phyloP scores from a whole-genome alignment of 2,329 filamentous ascomycete genomes.

The Aspergillus udagawae region DNA sequence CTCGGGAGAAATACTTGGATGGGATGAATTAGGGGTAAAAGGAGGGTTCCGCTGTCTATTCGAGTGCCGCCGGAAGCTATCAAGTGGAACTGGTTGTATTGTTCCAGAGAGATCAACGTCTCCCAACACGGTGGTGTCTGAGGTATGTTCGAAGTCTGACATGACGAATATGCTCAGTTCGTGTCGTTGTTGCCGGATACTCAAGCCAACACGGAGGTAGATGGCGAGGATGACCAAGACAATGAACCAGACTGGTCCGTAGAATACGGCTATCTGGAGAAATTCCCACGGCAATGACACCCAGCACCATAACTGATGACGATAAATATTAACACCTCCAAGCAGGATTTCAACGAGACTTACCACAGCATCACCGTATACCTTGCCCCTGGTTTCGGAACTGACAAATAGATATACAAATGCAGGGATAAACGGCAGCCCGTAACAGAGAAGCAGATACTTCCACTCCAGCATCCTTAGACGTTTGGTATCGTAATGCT shows the following conservation, averaged over 20 bases:
- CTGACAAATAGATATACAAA: constrained; percentile 61
- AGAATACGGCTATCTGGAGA: constrained; percentile 68
- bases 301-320: constrained; percentile 64
- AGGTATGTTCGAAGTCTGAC: background rate
- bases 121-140: background rate
- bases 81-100: background rate
- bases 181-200: background rate
- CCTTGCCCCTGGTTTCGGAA: constrained; percentile 45
- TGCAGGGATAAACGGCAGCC: constrained; percentile 63
- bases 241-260: constrained; percentile 39
- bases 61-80: background rate
- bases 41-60: background rate
- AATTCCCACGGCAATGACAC: constrained; percentile 61
- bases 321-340: background rate
- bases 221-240: constrained; percentile 8
- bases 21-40: background rate
- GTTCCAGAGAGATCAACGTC: background rate
- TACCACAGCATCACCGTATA: constrained; percentile 66
- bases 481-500: constrained; percentile 59
- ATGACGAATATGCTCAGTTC: background rate
- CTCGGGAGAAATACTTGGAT: too few relatives aligned
- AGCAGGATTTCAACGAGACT: constrained; percentile 22
- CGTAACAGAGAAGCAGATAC: constrained; percentile 66
- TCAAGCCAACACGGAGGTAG: constrained; percentile 20
- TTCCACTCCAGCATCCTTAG: constrained; percentile 63